Evolutionary conservation across 768 basidiomycete genomes (phyloP).

Genomic region (Agrocybe chaxingu): DNA sequence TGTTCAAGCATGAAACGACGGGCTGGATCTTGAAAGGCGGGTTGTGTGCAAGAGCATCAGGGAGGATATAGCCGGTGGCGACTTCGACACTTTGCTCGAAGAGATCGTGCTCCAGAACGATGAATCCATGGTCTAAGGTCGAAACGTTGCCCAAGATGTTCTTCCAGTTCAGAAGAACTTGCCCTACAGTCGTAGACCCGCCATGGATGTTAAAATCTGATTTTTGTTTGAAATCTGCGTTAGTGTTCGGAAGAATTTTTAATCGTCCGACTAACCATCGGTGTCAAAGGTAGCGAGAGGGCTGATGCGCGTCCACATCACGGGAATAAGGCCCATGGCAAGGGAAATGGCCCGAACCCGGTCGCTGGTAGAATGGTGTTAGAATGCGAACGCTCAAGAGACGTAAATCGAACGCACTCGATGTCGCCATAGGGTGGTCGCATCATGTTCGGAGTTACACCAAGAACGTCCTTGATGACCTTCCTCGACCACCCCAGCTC

Average conservation of each 20-base stretch:
- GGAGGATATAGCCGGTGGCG: conserved; percentile 83
- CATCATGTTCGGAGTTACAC: conserved; percentile 76
- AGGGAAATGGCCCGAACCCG: conserved; percentile 81
- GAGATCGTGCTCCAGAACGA: conserved; percentile 84
- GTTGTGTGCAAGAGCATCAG: conserved; percentile 67
- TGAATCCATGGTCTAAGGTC: conserved; percentile 69
- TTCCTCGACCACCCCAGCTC: conserved; percentile 88
- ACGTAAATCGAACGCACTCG: conserved; percentile 41
- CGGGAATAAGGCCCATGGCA: conserved; percentile 80
- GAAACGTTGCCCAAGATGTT: conserved; percentile 64
- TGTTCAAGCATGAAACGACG: conserved; percentile 66
- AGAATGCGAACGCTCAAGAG: conserved; percentile 4
- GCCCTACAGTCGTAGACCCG: conserved; percentile 50
- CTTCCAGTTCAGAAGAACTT: conserved; percentile 72
- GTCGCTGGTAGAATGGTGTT: conserved; percentile 44
- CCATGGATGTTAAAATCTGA: conserved; percentile 80
- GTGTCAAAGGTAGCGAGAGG: conserved; percentile 67
- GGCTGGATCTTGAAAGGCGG: conserved; percentile 68
- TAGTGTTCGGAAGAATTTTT: neutral
- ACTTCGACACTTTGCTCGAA: conserved; percentile 84
- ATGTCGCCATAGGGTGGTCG: conserved; percentile 82
- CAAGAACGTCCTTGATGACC: conserved; percentile 78
- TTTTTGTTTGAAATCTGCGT: conserved; percentile 5
- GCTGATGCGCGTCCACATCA: conserved; percentile 81
- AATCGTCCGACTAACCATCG: conserved; percentile 36